Conservation (phyloP, 1,284 basidiomycete species). For the Apiotrichum mycotoxinovorans region DNA sequence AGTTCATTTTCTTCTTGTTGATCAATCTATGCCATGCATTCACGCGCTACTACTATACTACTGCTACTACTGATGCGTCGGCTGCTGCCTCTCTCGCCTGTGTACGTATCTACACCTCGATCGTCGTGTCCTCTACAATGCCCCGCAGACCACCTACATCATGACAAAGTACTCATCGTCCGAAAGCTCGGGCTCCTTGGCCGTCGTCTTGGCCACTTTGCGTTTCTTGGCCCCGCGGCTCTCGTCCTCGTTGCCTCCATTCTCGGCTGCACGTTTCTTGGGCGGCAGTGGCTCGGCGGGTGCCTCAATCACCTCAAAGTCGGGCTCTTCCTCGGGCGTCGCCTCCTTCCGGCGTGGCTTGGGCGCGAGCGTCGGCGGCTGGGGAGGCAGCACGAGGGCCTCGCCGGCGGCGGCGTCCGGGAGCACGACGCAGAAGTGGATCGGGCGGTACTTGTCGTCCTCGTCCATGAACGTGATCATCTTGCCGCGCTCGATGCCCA, state of each 20-base stretch:
- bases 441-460: slow-evolving; percentile 69
- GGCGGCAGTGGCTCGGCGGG: too few species aligned
- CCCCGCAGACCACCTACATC: too few species aligned
- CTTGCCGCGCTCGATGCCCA: slow-evolving; percentile 53
- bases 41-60: too few species aligned
- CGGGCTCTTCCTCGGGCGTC: slow-evolving; percentile 1
- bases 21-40: not conserved
- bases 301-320: not conserved
- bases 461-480: slow-evolving; percentile 71
- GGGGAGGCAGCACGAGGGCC: slow-evolving; percentile 6
- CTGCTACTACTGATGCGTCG: too few species aligned
- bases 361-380: slow-evolving; percentile 5
- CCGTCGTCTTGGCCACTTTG: not conserved
- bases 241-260: not conserved
- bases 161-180: too few species aligned
- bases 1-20: not conserved
- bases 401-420: slow-evolving; percentile 40
- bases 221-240: not conserved
- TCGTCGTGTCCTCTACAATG: too few species aligned
- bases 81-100: too few species aligned
- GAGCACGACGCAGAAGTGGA: slow-evolving; percentile 66
- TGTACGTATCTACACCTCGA: too few species aligned
- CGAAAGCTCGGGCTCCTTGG: too few species aligned
- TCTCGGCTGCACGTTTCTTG: not conserved
- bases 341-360: too few species aligned